Percentiles rank a stretch among this genome's conserved stretches.
These are phyloP conservation scores for Coniferiporia sulphurascens DNA, from an alignment of 1,284 basidiomycete species.

Conservation along the genomic window DNA sequence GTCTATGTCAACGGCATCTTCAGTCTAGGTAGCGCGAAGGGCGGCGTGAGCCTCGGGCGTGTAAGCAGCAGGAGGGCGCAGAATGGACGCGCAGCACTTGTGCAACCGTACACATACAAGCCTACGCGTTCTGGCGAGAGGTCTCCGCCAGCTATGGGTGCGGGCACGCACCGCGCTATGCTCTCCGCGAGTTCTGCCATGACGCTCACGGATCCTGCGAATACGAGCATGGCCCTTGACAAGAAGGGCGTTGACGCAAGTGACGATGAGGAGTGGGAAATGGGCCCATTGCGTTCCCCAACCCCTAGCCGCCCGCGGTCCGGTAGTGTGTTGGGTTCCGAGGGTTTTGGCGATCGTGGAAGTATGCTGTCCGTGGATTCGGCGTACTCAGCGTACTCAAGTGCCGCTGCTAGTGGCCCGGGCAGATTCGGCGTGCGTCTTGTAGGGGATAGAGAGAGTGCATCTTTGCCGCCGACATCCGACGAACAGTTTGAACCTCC, in stretches of 20 bases:
- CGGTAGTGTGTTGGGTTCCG: neutral
- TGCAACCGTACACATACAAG: slow-evolving; percentile 7
- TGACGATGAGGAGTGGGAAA: neutral
- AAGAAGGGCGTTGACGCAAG: neutral
- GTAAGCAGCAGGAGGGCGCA: neutral
- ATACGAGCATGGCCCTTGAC: neutral
- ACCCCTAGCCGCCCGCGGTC: neutral
- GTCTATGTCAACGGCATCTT: slow-evolving; percentile 60
- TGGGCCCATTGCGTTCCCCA: slow-evolving; percentile 2
- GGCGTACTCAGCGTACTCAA: neutral
- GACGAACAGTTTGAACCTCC: too few species aligned
- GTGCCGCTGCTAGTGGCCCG: neutral
- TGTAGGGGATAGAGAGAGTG: neutral
- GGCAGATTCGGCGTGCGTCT: neutral
- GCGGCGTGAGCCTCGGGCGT: neutral
- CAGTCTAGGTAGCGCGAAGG: neutral
- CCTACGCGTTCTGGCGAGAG: neutral
- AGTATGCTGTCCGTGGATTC: neutral
- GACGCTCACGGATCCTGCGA: slow-evolving; percentile 3
- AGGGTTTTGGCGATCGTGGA: neutral
- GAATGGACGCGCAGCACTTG: neutral
- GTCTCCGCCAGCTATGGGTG: neutral
- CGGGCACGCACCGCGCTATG: neutral
- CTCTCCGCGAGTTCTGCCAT: neutral
- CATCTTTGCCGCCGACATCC: too few species aligned